Evolutionary conservation across 2,329 filamentous ascomycete species (phyloP), one percentile per base, ranked within the genome.

Genomic region (Boeremia exigua): DNA sequence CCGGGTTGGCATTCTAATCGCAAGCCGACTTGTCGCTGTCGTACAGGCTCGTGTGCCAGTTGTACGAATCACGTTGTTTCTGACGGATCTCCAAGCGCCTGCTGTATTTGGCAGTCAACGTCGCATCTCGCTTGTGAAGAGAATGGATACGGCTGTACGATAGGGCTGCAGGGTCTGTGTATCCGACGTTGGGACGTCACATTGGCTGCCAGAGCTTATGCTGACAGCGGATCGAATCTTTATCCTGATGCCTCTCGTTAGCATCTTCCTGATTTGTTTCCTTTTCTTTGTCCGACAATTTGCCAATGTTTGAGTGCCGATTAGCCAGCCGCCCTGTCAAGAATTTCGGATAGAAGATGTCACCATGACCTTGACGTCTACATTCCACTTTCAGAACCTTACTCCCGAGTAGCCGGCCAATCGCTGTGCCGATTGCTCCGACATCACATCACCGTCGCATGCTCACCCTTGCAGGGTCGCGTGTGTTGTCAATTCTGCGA

Each of bases 401-500:
- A 28, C 30, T 32, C 11, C 47, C 53, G 47, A 51, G 30, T 30
- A 43, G 12, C 15, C 17, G 25, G 29, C 53, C 47, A 51, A 56
- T 56, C 53, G 43, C n/a, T 12, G 14, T 14, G 43, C 47, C 36
- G 15, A 4, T 27, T 42, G 43, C 47, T 56, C 53, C 53, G 53
- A 51, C 32, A 29, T 37, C 2, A 48, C 38, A 54, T 43, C 25
- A 48, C 53, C 15, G 40, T 36, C 25, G 46, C 53, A 40, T 50
- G 37, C 42, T 51, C 32, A 42, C 53, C 52, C 48, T 51, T 56
- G 53, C 53, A 56, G 47, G 47, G 38, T 47, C 27, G 28, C 30
- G 6, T 46, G 45, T 43, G 42, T 40, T 46, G 53, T 50, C 53
- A 47, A 29, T 56, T 17, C 46, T n/a, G n/a, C n/a, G 47, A 39